Evolutionary conservation across 768 basidiomycete genomes (phyloP), one percentile per base, ranked within the genome.

Genomic region (Rhizopogon roseolus): DNA sequence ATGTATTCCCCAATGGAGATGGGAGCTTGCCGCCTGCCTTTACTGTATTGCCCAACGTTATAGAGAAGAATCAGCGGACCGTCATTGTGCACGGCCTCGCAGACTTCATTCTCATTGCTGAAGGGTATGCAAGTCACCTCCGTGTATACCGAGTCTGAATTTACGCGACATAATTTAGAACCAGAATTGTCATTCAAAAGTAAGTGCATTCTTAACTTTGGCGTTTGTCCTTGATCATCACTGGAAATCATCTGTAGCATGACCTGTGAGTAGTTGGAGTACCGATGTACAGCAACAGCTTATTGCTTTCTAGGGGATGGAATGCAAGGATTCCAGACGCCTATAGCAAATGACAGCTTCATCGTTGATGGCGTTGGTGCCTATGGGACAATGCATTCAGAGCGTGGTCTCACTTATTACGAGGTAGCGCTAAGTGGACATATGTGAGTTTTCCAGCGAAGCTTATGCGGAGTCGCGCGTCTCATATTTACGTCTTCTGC

Each of bases 1-100:
- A 79, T 48, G 85, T 88, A 1, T 88, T 89, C 73, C 78, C 80
- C 1, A 60, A 73, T 3, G 81, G 81, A 10, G 88, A 89, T 62
- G 63, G 54, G 10, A 87, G 85, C 55, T 68, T 78, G 5, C 86
- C 86, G 0, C 76, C 86, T 7, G 76, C 80, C 0, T 74, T 88
- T 49, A 80, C 74, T 9, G 85, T 89, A 1, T 73, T 90, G 3
- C 86, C 88, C 5, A 83, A 73, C 56, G 86, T 88, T 50, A 90
- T 91, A 52, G 85, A 88, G 69, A 88, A 86, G 74, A 88, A 75
- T 65, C 71, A 80, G 49, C 74, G 86, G 50, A 79, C 75, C 3
- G 84, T 89, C 9, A 84, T 90, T 53, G 75, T 81, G 5, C 87
- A 91, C 49, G 88, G 88, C 0, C 71, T 88, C 48, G 84, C 80